Evolutionary conservation across 2,329 filamentous ascomycete genomes (phyloP).

Genomic region (Neofusicoccum umdonicola): DNA sequence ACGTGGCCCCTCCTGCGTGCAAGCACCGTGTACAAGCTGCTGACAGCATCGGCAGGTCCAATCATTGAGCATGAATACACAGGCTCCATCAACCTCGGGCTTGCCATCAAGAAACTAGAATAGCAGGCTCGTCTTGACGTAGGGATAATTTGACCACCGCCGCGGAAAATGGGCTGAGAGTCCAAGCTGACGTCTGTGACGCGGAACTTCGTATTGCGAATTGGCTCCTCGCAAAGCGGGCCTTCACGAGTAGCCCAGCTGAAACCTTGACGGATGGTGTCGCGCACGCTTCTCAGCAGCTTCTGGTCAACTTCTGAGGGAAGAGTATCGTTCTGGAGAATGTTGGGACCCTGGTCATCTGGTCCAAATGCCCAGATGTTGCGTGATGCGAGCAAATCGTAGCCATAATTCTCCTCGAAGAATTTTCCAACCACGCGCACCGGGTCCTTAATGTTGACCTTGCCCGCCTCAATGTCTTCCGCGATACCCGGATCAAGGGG

Average conservation of each 20-base stretch:
- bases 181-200: conserved; percentile 88
- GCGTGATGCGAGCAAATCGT: conserved; percentile 88
- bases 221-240: conserved; percentile 95
- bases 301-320: conserved; percentile 95
- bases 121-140: conserved; percentile 91
- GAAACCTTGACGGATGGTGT: conserved; percentile 93
- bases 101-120: conserved; percentile 94
- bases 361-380: conserved; percentile 99
- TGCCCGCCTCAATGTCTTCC: conserved; percentile 87
- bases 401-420: conserved; percentile 95
- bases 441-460: conserved; percentile 88
- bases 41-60: conserved; percentile 83
- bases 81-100: conserved; percentile 93
- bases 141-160: conserved; percentile 95
- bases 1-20: conserved; percentile 88
- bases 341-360: conserved; percentile 91
- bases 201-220: conserved; percentile 97
- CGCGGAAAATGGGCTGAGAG: conserved; percentile 87
- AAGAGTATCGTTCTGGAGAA: conserved; percentile 93
- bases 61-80: conserved; percentile 92
- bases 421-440: conserved; percentile 92
- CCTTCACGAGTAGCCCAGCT: conserved; percentile 95
- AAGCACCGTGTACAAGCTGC: conserved; percentile 86
- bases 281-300: conserved; percentile 78
- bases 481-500: conserved; percentile 93